Conservation (phyloP, 257 asterid species). For the Oldenlandia corymbosa region DNA sequence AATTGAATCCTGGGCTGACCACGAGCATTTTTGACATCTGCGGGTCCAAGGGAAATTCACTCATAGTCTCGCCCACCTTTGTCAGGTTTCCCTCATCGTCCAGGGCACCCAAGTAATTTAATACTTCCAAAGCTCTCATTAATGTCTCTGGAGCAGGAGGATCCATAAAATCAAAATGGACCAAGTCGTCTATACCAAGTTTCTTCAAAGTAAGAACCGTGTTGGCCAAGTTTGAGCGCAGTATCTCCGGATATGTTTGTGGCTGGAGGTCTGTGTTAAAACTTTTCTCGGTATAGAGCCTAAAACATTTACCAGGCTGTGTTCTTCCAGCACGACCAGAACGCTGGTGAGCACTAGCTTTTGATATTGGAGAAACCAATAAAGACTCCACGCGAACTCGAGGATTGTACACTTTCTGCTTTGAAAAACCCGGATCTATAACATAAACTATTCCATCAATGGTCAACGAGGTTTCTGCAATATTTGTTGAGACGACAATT, state of each 20-base stretch:
- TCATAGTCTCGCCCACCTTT: slow-evolving; percentile 84
- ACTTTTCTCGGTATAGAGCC: slow-evolving; percentile 90
- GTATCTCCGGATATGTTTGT: slow-evolving; percentile 89
- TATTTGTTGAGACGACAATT: slow-evolving; percentile 89
- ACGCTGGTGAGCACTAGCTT: slow-evolving; percentile 98
- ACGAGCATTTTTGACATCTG: slow-evolving; percentile 98
- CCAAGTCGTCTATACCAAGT: slow-evolving; percentile 85
- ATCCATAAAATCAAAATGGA: slow-evolving; percentile 97
- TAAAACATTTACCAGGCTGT: slow-evolving; percentile 93
- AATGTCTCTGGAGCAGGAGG: slow-evolving; percentile 98
- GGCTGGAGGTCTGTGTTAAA: slow-evolving; percentile 86
- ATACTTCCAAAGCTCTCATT: slow-evolving; percentile 90
- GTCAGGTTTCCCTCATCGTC: slow-evolving; percentile 96
- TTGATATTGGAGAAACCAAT: slow-evolving; percentile 95
- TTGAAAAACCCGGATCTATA: slow-evolving; percentile 94
- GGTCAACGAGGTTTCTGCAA: slow-evolving; percentile 95
- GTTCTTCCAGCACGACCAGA: slow-evolving; percentile 99
- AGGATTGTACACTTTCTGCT: slow-evolving; percentile 91
- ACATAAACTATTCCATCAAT: slow-evolving; percentile 98
- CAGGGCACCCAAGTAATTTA: slow-evolving; percentile 90
- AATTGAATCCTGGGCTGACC: slow-evolving; percentile 81
- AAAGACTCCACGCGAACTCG: slow-evolving; percentile 90
- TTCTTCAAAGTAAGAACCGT: slow-evolving; percentile 89
- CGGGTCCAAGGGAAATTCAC: slow-evolving; percentile 93
- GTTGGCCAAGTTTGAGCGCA: slow-evolving; percentile 86